These are phyloP conservation scores for Podochytrium sp. DNA, from an alignment of 192 early-diverging fungal species.

Conservation along the genomic window DNA sequence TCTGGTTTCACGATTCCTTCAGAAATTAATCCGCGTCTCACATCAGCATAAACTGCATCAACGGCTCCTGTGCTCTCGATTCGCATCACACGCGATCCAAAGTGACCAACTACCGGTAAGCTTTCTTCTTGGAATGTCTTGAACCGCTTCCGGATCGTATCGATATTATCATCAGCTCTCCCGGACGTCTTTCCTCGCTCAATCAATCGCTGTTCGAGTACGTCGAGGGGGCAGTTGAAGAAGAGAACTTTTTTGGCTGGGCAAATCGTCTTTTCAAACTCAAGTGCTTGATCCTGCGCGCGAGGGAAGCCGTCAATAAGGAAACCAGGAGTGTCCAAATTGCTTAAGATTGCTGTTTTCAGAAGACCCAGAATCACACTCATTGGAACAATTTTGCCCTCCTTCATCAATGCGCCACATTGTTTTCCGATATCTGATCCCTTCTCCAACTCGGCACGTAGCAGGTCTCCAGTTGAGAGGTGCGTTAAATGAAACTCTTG, in stretches of 20 bases:
- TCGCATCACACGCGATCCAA: conserved; percentile 30
- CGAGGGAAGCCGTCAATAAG: conserved; percentile 75
- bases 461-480: conserved; percentile 92
- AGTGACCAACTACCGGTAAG: conserved; percentile 56
- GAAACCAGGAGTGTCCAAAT: conserved; percentile 49
- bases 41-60: neutral
- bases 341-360: conserved; percentile 77
- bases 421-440: conserved; percentile 67
- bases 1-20: neutral
- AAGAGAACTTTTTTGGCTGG: conserved; percentile 37
- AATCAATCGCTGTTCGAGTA: conserved; percentile 54
- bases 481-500: conserved; percentile 92
- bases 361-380: conserved; percentile 81
- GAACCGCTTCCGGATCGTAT: conserved; percentile 61
- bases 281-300: conserved; percentile 56
- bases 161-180: conserved; percentile 60
- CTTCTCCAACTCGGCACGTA: conserved; percentile 81
- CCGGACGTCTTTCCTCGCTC: conserved; percentile 62
- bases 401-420: conserved; percentile 85
- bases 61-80: conserved; percentile 27
- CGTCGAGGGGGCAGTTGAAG: conserved; percentile 53
- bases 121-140: conserved; percentile 52
- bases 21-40: neutral
- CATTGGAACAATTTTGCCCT: conserved; percentile 94
- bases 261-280: conserved; percentile 54